Base-by-base conservation (phyloP, 2,329 filamentous ascomycete genomes). In the Fusarium pseudonygamai region DNA sequence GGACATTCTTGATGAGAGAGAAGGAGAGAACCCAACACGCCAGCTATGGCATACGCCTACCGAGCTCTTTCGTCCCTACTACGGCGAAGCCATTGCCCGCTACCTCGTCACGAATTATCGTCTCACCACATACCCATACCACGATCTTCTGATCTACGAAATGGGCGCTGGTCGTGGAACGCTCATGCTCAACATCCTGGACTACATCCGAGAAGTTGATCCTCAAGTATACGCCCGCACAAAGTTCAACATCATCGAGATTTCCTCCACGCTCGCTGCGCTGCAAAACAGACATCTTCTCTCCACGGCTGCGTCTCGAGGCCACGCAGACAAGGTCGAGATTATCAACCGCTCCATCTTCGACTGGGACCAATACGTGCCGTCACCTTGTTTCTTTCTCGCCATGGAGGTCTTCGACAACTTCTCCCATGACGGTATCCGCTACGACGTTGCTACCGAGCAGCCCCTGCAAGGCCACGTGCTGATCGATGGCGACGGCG, bases 11-110 rank as follows among this genome's bases (percentile, higher is more conserved):
- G 97, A 99, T 81, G 89, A 88, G 50, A 87, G 89, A 66, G 86
- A 92, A 28, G 83, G 83, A 58, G 89, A 89, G 52, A 90, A 93
- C 62, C 93, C 84, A 53, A 92, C 93, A 45, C 91, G 96, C 15
- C 96, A 99, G 84, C 87, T 99, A 50, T 99, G 96, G 96, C 97
- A 99, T 82, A 99, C 96, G 18, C 96, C 97, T 0, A 99, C 96
- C 0, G 96, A 99, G 85, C 90, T 99, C 26, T 99, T 99, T 85
- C 90, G 94, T 37, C 96, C 97, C 0, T 97, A 96, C 83, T 99
- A 99, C 81, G 97, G 96, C 79, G 95, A 99, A 86, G 94, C 96
- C 39, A 94, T 99, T 75, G 96, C 96, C n/a, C 92, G 96, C 26
- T 98, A 98, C 82, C 90, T 99, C 49, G 92, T 98, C 75, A 92